Base-by-base conservation (phyloP, 1,284 basidiomycete species). In the Testicularia cyperi region DNA sequence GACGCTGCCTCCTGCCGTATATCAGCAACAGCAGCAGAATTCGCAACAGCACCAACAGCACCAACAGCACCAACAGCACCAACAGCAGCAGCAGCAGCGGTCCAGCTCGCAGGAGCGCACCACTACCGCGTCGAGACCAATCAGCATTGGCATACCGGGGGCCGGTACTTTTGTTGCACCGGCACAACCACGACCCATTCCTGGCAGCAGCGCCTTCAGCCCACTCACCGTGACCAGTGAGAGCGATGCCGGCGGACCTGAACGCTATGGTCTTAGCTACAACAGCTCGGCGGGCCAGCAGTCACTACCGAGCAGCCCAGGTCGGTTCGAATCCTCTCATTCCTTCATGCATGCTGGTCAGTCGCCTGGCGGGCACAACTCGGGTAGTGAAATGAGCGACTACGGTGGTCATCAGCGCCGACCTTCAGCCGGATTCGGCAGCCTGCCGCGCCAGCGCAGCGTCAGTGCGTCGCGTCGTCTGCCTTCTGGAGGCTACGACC, bases 201-300 rank as follows among this genome's bases (percentile, higher is more conserved):
- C 53, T 3, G 57, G 63, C 23, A 49, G 48, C 13, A 35, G 38
- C 27, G 53, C 63, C 18, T 58, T 70, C 26, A 68, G 63, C 26
- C 63, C 68, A 6, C 42, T 64, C 32, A 66, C 65, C 4, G 52
- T 49, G 3, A 66, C 68, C 15, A 62, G 62, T 32, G 60, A 62
- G 32, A 68, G 63, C 40, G 68, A 68, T 19, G 40, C 47, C 3
- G 61, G 66, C 18, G 58, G 66, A 20, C n/a, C n/a, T n/a, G 68
- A 70, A 23, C 54, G 53, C 6, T 70, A 54, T 35, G 65, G 68
- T 10, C 48, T 70, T 15, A 68, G 65, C 55, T 70, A 70, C 30
- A 49, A 57, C 8, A 68, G 68, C 35, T 68, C 65, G 1, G 30
- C 67, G 6, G 57, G 57, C 0, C 66, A 44, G 6, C 66, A 44